Evolutionary conservation across 768 basidiomycete species (phyloP), one percentile per base, ranked within the genome.

Genomic region (Termitomyces sp.): DNA sequence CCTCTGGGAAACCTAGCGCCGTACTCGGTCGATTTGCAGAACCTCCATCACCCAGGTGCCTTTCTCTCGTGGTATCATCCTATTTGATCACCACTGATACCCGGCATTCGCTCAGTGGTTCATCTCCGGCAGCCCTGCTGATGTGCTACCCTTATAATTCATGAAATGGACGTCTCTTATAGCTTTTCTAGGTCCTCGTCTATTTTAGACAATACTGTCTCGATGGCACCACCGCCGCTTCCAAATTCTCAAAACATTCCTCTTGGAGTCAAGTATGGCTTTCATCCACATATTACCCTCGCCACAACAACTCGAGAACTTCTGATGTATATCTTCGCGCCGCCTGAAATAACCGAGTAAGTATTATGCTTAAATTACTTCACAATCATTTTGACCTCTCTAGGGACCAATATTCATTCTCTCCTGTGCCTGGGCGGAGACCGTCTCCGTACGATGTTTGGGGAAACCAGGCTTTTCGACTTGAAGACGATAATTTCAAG

Each of bases 401-500:
- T 62, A 82, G 79, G 60, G 78, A 82, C 59, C 68, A 70, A 54
- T 62, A 67, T 47, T 62, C 70, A 32, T 74, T 74, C 64, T 61
- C 52, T 33, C 40, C 52, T 54, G 45, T 72, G 55, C 70, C 71
- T 54, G 64, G 67, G 22, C 70, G 72, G 60, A 56, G 68, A 38
- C 70, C 73, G 52, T 78, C 83, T 41, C 72, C 81, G 32, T 89
- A 89, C 67, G 78, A 82, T 54, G 72, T 76, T 57, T 92, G 91
- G 92, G 88, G 90, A 32, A 86, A 90, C 55, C 71, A 86, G 45
- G 92, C 91, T 14, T 72, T 73, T 61, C 84, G 83, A 68, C 77
- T 95, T 46, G 83, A 86, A 67, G 81, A 85, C 60, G 88, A 92
- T 63, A 72, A 74, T 13, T 90, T 87, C 71, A 83, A 87, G 73